Evolutionary conservation across 495 filamentous ascomycete species (phyloP).

Genomic region (Neurospora hispaniola): DNA sequence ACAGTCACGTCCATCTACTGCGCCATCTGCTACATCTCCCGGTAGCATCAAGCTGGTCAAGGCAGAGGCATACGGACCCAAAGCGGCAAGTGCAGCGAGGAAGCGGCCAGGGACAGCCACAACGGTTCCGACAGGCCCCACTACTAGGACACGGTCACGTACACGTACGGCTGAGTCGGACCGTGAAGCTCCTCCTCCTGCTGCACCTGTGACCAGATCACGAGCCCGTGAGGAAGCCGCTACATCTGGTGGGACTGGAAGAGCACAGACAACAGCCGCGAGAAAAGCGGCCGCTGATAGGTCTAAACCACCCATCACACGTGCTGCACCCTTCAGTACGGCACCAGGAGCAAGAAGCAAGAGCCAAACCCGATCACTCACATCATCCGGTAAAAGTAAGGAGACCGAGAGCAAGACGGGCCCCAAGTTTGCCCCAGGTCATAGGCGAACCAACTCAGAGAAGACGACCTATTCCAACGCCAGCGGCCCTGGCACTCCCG

Average conservation of each 20-base stretch:
- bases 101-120: not conserved
- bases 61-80: not conserved
- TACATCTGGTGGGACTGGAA: not conserved
- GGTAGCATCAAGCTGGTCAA: constrained; percentile 4
- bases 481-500: not conserved
- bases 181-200: not conserved
- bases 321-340: not conserved
- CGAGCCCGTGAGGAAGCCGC: not conserved
- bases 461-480: not conserved
- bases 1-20: not conserved
- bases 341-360: not conserved
- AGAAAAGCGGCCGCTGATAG: not conserved
- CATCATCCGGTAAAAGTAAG: not conserved
- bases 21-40: constrained; percentile 2
- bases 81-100: not conserved
- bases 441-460: not conserved
- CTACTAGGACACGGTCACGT: not conserved
- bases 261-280: not conserved
- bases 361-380: not conserved
- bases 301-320: not conserved
- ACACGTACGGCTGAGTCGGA: not conserved
- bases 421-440: not conserved
- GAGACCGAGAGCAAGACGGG: not conserved
- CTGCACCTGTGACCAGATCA: not conserved
- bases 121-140: not conserved